Conservation (phyloP, 108 stramenopile species). For the Nitzschia palea region DNA sequence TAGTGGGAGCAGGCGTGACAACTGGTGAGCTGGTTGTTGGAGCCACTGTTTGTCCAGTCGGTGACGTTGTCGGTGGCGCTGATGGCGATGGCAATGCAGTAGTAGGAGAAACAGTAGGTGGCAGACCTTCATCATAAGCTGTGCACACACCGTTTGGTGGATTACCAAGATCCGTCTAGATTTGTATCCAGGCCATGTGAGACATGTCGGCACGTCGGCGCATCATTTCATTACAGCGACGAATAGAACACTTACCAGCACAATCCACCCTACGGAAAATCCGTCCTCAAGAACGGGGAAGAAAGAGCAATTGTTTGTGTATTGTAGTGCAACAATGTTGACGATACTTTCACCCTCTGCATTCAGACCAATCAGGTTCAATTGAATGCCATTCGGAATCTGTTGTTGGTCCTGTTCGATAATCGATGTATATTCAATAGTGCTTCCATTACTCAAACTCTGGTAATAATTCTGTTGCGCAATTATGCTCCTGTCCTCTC, state of each 20-base stretch:
- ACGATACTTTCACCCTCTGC: conserved; percentile 22
- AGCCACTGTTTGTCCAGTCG: too few relatives aligned
- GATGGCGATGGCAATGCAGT: background rate
- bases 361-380: conserved; percentile 25
- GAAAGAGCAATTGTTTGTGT: conserved; percentile 30
- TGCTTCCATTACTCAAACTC: conserved; percentile 15
- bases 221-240: background rate
- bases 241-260: conserved; percentile 31
- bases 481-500: background rate
- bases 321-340: conserved; percentile 24
- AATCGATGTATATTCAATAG: conserved; percentile 19
- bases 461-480: conserved; percentile 16
- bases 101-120: background rate
- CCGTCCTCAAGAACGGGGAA: conserved; percentile 29
- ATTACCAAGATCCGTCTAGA: conserved; percentile 10
- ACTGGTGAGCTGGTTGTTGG: too few relatives aligned
- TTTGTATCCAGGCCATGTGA: background rate
- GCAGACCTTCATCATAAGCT: conserved; percentile 1
- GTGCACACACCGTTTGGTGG: conserved; percentile 16
- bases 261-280: conserved; percentile 23
- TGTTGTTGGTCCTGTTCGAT: background rate
- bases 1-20: background rate
- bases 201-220: background rate
- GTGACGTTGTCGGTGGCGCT: conserved; percentile 7
- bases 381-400: conserved; percentile 11